A percentile compares a stretch with the other conserved stretches of the same genome.
Evolutionary conservation across 495 filamentous ascomycete species (phyloP).

Genomic region (Hypoxylon lienhwacheense): DNA sequence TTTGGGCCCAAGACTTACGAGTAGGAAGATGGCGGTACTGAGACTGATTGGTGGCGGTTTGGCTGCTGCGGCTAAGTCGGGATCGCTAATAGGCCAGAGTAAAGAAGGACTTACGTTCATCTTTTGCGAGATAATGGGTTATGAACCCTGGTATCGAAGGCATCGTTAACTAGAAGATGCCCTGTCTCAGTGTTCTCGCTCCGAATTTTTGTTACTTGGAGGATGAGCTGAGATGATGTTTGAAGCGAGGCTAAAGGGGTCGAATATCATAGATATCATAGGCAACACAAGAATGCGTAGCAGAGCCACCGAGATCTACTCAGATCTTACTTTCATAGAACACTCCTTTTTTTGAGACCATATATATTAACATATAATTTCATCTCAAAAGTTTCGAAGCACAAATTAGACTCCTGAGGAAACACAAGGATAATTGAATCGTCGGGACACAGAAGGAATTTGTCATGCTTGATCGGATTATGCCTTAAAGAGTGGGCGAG

Average conservation of each 20-base stretch:
- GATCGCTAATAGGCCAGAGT: background rate
- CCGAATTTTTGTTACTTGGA: background rate
- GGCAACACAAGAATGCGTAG: background rate
- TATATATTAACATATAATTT: conserved; percentile 6
- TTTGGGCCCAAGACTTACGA: conserved; percentile 35
- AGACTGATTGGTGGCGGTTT: conserved; percentile 42
- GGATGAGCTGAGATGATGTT: conserved; percentile 1
- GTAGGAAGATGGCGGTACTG: conserved; percentile 36
- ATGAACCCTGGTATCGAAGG: conserved; percentile 33
- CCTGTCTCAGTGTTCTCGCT: background rate
- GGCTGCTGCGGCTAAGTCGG: conserved; percentile 36
- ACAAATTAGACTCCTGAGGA: conserved; percentile 12
- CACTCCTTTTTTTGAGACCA: conserved; percentile 1
- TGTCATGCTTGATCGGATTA: conserved; percentile 35
- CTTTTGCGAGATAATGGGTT: conserved; percentile 35
- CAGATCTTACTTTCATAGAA: background rate
- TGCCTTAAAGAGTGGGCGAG: conserved; percentile 28
- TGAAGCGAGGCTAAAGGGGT: background rate
- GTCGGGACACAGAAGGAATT: conserved; percentile 24
- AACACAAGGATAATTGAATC: conserved; percentile 27
- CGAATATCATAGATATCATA: background rate
- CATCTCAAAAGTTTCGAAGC: conserved; percentile 3
- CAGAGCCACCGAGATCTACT: background rate
- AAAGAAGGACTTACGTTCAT: conserved; percentile 30
- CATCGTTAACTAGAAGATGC: conserved; percentile 16